phyloP scores from a whole-genome alignment of 2,329 filamentous ascomycete species.

The Aspergillus hiratsukae region DNA sequence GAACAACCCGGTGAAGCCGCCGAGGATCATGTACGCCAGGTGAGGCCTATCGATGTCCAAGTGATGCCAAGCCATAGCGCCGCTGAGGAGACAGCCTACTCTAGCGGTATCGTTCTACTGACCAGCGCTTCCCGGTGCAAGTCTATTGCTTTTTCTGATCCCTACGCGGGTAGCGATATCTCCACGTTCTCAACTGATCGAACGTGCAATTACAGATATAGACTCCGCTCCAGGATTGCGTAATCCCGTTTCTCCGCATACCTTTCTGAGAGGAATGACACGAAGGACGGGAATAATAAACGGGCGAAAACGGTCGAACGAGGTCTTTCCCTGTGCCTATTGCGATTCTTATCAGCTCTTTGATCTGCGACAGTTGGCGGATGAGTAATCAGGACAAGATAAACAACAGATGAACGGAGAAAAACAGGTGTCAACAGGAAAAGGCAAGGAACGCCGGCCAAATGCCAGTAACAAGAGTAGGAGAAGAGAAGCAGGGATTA shows the following conservation, averaged over 20 bases:
- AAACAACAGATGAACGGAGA: not conserved
- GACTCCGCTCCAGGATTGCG: slow-evolving; percentile 20
- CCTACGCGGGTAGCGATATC: not conserved
- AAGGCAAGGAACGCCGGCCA: not conserved
- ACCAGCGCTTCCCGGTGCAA: not conserved
- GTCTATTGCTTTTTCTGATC: not conserved
- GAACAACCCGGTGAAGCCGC: slow-evolving; percentile 94
- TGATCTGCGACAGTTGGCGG: not conserved
- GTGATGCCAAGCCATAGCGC: slow-evolving; percentile 49
- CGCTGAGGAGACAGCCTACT: not conserved
- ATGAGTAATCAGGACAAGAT: not conserved
- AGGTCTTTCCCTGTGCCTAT: not conserved
- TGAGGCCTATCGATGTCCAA: slow-evolving; percentile 80
- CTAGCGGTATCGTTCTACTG: not conserved
- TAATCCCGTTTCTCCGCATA: not conserved
- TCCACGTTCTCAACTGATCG: slow-evolving; percentile 5
- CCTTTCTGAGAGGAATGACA: not conserved
- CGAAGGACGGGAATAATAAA: not conserved
- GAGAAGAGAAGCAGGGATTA: not conserved
- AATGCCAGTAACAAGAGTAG: not conserved
- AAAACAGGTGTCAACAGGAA: not conserved
- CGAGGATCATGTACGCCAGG: slow-evolving; percentile 96
- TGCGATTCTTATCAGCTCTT: not conserved
- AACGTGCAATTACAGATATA: slow-evolving; percentile 18
- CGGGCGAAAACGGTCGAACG: not conserved